A percentile compares a stretch with the other conserved stretches of the same genome.
phyloP scores from a whole-genome alignment of 2,329 filamentous ascomycete species.

The Alternaria metachromatica region DNA sequence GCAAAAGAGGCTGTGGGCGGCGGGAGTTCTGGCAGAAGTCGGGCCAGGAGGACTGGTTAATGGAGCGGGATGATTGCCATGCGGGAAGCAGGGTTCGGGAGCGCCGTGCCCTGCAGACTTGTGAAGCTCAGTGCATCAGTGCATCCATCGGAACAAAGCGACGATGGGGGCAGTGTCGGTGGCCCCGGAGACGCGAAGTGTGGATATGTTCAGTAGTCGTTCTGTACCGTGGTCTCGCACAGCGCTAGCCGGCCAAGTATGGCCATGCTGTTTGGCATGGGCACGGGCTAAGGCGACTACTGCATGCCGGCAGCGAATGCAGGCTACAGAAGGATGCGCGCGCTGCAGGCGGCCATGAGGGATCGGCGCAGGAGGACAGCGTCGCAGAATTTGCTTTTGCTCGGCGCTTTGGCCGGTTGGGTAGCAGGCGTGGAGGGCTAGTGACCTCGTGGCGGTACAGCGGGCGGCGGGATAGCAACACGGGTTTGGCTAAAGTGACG shows the following conservation, averaged over 20 bases:
- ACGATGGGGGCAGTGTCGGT: neutral
- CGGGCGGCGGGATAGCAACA: slow-evolving; percentile 24
- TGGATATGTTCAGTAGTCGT: neutral
- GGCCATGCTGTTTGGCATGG: slow-evolving; percentile 1
- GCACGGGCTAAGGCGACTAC: slow-evolving; percentile 4
- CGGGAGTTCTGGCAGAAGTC: slow-evolving; percentile 5
- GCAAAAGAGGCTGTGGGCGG: slow-evolving; percentile 4
- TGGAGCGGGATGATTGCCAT: neutral
- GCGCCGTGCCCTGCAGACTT: neutral
- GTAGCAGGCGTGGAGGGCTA: slow-evolving; percentile 20
- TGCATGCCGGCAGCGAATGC: slow-evolving; percentile 8
- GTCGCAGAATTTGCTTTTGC: slow-evolving; percentile 11
- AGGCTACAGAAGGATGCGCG: slow-evolving; percentile 3
- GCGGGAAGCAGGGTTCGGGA: slow-evolving; percentile 1
- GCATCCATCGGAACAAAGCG: neutral
- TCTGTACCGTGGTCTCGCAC: neutral
- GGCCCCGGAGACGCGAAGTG: neutral
- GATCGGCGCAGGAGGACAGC: slow-evolving; percentile 11
- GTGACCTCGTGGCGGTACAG: slow-evolving; percentile 38
- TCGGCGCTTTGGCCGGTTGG: slow-evolving; percentile 33
- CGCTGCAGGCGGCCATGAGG: slow-evolving; percentile 18
- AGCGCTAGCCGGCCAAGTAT: slow-evolving; percentile 1
- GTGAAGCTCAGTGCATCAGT: neutral
- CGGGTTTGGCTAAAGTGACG: slow-evolving; percentile 29
- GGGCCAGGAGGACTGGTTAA: neutral